These are phyloP conservation scores for Juglanconis oblonga DNA, from an alignment of 2,329 filamentous ascomycete species.

Conservation along the genomic window DNA sequence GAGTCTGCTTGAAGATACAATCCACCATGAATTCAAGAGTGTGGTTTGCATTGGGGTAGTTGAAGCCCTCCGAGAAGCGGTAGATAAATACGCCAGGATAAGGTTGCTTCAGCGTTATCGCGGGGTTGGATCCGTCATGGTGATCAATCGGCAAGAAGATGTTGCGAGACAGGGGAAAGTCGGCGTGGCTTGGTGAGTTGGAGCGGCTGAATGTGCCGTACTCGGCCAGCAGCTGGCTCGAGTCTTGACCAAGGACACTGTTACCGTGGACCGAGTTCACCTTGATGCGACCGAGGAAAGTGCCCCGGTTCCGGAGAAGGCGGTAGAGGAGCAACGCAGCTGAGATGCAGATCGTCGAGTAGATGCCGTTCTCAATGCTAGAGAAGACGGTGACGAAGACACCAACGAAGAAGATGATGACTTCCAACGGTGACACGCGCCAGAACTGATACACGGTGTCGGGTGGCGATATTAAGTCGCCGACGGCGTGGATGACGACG, in stretches of 20 bases:
- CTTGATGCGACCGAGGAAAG: slow-evolving; percentile 78
- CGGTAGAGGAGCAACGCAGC: slow-evolving; percentile 78
- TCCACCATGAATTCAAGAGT: slow-evolving; percentile 76
- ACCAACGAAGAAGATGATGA: slow-evolving; percentile 88
- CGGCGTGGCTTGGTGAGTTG: slow-evolving; percentile 25
- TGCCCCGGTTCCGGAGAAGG: slow-evolving; percentile 76
- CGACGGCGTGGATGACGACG: slow-evolving; percentile 94
- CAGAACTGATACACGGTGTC: slow-evolving; percentile 95
- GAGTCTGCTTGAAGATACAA: slow-evolving; percentile 68
- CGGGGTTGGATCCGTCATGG: slow-evolving; percentile 85
- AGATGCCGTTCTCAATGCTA: slow-evolving; percentile 89
- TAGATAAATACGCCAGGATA: slow-evolving; percentile 96
- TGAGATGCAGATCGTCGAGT: slow-evolving; percentile 77
- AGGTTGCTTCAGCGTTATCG: slow-evolving; percentile 73
- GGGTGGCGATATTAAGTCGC: slow-evolving; percentile 85
- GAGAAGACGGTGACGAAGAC: slow-evolving; percentile 87
- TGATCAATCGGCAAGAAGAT: slow-evolving; percentile 87
- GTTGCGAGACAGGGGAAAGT: slow-evolving; percentile 58
- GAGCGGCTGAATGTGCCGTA: slow-evolving; percentile 55
- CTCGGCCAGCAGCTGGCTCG: slow-evolving; percentile 42
- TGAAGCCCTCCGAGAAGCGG: slow-evolving; percentile 90
- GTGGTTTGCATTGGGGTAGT: slow-evolving; percentile 90
- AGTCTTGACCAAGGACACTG: slow-evolving; percentile 63
- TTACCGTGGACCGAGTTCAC: slow-evolving; percentile 83
- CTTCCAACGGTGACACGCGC: slow-evolving; percentile 86